phyloP scores from a whole-genome alignment of 805 yeast genomes.

The Candida pini region DNA sequence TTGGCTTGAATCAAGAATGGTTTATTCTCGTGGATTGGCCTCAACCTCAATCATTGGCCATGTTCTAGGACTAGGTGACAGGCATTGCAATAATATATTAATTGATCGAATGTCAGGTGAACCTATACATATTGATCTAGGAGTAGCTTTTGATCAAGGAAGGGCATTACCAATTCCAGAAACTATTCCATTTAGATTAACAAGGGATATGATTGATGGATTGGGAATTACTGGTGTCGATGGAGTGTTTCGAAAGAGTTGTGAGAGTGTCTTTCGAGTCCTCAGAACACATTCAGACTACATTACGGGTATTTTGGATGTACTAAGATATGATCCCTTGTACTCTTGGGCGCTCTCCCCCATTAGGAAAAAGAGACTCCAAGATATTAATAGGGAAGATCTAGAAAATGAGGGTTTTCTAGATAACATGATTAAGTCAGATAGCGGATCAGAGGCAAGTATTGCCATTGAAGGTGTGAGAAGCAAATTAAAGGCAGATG shows the following conservation, averaged over 20 bases:
- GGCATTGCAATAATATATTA: constrained; percentile 87
- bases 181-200: constrained; percentile 85
- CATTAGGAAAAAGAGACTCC: constrained; percentile 49
- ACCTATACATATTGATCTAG: constrained; percentile 92
- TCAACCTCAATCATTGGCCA: constrained; percentile 83
- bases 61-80: constrained; percentile 87
- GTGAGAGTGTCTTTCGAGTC: constrained; percentile 68
- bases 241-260: constrained; percentile 68
- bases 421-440: constrained; percentile 18
- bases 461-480: constrained; percentile 71
- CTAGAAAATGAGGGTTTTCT: constrained; percentile 11
- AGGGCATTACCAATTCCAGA: constrained; percentile 81
- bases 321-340: constrained; percentile 85
- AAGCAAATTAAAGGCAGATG: constrained; percentile 59
- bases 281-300: constrained; percentile 60
- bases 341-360: constrained; percentile 91
- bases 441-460: constrained; percentile 62
- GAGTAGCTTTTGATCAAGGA: constrained; percentile 96
- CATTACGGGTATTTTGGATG: constrained; percentile 77
- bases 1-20: constrained; percentile 66
- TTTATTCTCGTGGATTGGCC: constrained; percentile 75
- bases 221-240: constrained; percentile 82
- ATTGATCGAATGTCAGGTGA: constrained; percentile 82
- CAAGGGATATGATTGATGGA: constrained; percentile 88
- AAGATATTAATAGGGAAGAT: constrained; percentile 27